Evolutionary conservation across 139 green algal genomes (phyloP).

Genomic region (Coelastrella sp.): DNA sequence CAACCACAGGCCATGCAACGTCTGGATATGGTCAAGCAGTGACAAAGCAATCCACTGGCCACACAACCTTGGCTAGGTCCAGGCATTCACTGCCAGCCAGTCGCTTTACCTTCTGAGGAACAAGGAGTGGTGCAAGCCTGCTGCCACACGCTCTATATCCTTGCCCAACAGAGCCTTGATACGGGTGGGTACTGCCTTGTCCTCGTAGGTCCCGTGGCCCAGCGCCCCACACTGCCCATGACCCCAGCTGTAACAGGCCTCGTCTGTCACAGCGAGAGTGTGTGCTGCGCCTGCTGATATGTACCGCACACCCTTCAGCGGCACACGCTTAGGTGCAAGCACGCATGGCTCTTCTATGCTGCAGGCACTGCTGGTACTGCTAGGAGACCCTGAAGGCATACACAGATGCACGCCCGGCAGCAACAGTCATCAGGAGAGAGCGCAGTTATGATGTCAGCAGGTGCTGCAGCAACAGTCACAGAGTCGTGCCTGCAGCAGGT

Average conservation of each 20-base stretch:
- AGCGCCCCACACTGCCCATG: conserved; percentile 45
- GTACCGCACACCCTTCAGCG: conserved; percentile 69
- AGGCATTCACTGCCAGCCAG: not conserved
- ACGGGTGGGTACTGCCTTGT: conserved; percentile 48
- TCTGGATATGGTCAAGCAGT: too few relatives aligned
- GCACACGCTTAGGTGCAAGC: conserved; percentile 49
- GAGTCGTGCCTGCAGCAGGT: not conserved
- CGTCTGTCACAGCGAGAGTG: conserved; percentile 80
- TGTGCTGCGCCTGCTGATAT: conserved; percentile 78
- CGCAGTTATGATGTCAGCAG: not conserved
- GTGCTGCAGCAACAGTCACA: not conserved
- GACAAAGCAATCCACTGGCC: too few relatives aligned
- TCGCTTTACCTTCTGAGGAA: conserved; percentile 64
- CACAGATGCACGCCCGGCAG: not conserved
- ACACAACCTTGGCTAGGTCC: too few relatives aligned
- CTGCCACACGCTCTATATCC: conserved; percentile 66
- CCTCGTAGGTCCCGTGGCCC: conserved; percentile 49
- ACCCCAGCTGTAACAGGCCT: conserved; percentile 82
- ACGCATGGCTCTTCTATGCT: conserved; percentile 49
- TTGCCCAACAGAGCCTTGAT: conserved; percentile 48
- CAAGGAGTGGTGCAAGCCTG: conserved; percentile 73
- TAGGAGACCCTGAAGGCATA: conserved; percentile 29
- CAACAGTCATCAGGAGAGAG: too few relatives aligned
- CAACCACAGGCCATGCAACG: too few relatives aligned
- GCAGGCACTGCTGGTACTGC: conserved; percentile 52